phyloP scores from a whole-genome alignment of 2,329 filamentous ascomycete genomes.

The Epichloe gansuensis region DNA sequence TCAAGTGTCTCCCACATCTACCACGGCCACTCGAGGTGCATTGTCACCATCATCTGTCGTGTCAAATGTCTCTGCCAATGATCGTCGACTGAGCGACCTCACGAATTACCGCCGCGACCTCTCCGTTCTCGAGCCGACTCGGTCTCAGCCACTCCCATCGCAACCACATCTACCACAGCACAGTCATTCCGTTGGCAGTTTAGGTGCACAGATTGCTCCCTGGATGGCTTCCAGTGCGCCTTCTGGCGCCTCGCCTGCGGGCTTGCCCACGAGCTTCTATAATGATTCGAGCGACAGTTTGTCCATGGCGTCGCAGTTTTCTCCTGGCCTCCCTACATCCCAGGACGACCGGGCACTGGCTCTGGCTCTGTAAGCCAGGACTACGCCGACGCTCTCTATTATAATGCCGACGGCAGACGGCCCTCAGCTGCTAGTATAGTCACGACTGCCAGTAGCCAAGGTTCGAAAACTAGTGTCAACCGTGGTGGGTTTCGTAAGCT shows the following conservation, averaged over 20 bases:
- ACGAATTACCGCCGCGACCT: constrained; percentile 62
- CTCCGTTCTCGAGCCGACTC: constrained; percentile 51
- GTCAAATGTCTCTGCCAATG: constrained; percentile 31
- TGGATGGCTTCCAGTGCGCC: constrained; percentile 40
- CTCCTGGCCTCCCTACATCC: constrained; percentile 50
- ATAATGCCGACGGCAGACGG: constrained; percentile 56
- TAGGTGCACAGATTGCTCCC: constrained; percentile 41
- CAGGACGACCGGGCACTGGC: constrained; percentile 16
- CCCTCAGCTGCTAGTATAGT: constrained; percentile 76
- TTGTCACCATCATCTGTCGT: constrained; percentile 34
- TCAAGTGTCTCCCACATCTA: constrained; percentile 39
- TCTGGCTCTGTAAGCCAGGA: constrained; percentile 31
- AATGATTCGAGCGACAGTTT: constrained; percentile 65
- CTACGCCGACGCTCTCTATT: constrained; percentile 47
- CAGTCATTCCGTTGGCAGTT: constrained; percentile 36
- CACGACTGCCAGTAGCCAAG: constrained; percentile 72
- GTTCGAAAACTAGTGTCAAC: constrained; percentile 61
- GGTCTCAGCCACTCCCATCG: constrained; percentile 33
- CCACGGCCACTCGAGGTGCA: constrained; percentile 29
- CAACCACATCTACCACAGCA: constrained; percentile 42
- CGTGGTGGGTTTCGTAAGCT: constrained; percentile 69
- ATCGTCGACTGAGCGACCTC: constrained; percentile 48
- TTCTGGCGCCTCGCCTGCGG: constrained; percentile 22
- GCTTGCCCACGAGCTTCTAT: constrained; percentile 50
- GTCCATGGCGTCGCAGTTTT: constrained; percentile 51